phyloP scores from a whole-genome alignment of 2,329 filamentous ascomycete species.

The Cercospora sesami region DNA sequence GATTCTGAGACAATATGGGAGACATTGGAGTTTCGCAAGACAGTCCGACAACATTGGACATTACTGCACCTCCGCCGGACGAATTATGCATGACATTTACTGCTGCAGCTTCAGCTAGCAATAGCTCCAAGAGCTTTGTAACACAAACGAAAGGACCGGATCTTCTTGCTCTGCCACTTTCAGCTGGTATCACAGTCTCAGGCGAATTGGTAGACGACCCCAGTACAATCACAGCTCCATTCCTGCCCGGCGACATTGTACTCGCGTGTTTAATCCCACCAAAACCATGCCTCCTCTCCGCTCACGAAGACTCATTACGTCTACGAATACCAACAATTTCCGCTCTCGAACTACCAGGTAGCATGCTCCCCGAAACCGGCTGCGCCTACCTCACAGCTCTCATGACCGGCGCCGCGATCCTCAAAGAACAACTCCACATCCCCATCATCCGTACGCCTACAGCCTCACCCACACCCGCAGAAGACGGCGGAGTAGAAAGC shows the following conservation, averaged over 20 bases:
- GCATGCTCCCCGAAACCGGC: conserved; percentile 14
- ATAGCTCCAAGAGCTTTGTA: conserved; percentile 14
- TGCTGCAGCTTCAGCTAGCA: conserved; percentile 15
- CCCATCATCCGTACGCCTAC: conserved; percentile 15
- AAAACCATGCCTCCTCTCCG: conserved; percentile 12
- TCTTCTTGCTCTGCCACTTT: conserved; percentile 12
- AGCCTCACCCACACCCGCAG: conserved; percentile 12
- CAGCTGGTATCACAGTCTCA: conserved; percentile 14
- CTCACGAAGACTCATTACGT: conserved; percentile 11
- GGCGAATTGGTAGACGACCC: conserved; percentile 17
- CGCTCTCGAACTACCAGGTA: conserved; percentile 16
- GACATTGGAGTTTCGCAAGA: conserved; percentile 7
- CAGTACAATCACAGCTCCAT: conserved; percentile 16
- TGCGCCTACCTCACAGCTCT: conserved; percentile 16
- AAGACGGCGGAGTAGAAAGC: conserved; percentile 13
- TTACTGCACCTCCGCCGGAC: conserved; percentile 13
- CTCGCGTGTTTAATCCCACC: conserved; percentile 16
- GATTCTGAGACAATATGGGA: conserved; percentile 1
- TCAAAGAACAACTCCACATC: conserved; percentile 19
- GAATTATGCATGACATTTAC: conserved; percentile 20
- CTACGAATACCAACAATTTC: conserved; percentile 17
- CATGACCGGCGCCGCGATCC: conserved; percentile 13
- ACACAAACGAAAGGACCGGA: conserved; percentile 13
- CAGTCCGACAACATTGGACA: conserved; percentile 18
- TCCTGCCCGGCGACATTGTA: conserved; percentile 16